These are phyloP conservation scores for Cucumis hystrix DNA, from an alignment of 306 rosid species.

Conservation along the genomic window DNA sequence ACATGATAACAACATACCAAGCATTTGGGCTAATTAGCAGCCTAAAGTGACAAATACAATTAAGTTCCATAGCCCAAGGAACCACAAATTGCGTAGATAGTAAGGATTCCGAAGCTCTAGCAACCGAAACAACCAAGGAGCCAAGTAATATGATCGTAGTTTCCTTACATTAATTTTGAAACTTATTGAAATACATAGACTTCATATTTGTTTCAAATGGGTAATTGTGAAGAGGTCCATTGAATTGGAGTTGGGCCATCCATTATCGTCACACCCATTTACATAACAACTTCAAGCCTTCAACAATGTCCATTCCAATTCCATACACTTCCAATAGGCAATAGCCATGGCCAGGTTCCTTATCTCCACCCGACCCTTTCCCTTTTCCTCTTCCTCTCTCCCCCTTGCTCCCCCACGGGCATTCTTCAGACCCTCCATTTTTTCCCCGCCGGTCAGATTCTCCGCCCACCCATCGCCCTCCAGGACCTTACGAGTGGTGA, in stretches of 20 bases:
- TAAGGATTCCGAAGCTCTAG: too few species aligned
- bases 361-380: slow-evolving; percentile 19
- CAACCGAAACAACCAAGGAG: too few species aligned
- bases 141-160: too few species aligned
- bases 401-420: slow-evolving; percentile 7
- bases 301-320: not conserved
- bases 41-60: too few species aligned
- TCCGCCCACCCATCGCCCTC: not conserved
- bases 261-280: not conserved
- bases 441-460: slow-evolving; percentile 10
- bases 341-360: slow-evolving; percentile 38
- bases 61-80: too few species aligned
- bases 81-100: too few species aligned
- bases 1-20: too few species aligned
- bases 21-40: too few species aligned
- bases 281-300: not conserved
- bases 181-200: too few species aligned
- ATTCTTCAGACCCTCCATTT: slow-evolving; percentile 9
- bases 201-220: too few species aligned
- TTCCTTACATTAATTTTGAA: too few species aligned
- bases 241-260: not conserved
- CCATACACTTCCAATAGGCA: not conserved
- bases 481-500: slow-evolving; percentile 18
- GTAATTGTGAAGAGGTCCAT: not conserved
- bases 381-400: slow-evolving; percentile 7